Evolutionary conservation across 2,329 filamentous ascomycete species (phyloP).

Genomic region (Aureobasidium musti): DNA sequence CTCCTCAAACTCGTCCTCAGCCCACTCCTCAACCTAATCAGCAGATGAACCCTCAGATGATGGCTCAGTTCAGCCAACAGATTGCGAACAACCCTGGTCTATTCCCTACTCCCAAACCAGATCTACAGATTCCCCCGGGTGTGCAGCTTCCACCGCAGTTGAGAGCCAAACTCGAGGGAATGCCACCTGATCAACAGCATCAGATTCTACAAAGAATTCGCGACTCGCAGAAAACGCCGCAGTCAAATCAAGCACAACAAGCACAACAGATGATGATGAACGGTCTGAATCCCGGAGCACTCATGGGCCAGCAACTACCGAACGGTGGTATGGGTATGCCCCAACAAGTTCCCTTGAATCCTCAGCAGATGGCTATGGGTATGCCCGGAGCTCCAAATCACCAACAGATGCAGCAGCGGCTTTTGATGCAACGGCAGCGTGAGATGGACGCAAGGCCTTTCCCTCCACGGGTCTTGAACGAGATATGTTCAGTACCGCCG

Average conservation of each 20-base stretch:
- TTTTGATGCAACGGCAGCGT: constrained; percentile 32
- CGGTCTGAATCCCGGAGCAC: constrained; percentile 1
- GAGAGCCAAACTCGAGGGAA: constrained; percentile 22
- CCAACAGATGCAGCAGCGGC: constrained; percentile 27
- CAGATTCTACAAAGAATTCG: constrained; percentile 28
- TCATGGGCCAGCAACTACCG: constrained; percentile 30
- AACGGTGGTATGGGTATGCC: constrained; percentile 30
- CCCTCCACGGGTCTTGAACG: constrained; percentile 32
- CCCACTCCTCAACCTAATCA: constrained; percentile 34
- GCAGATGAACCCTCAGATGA: constrained; percentile 32
- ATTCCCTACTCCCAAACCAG: constrained; percentile 17
- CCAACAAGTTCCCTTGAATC: constrained; percentile 28
- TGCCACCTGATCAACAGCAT: constrained; percentile 21
- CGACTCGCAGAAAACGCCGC: constrained; percentile 37
- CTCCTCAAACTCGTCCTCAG: constrained; percentile 39
- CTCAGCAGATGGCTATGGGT: constrained; percentile 28
- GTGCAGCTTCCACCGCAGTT: constrained; percentile 26
- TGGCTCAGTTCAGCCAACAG: constrained; percentile 27
- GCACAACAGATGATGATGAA: constrained; percentile 36
- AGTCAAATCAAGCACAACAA: constrained; percentile 33
- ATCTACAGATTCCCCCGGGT: constrained; percentile 22
- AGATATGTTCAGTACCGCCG: constrained; percentile 46
- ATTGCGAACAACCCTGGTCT: constrained; percentile 28
- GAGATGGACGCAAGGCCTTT: constrained; percentile 35
- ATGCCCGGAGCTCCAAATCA: constrained; percentile 14